Evolutionary conservation across 129 eudicot species (phyloP).

Genomic region (Chrysanthemum makinoi): DNA sequence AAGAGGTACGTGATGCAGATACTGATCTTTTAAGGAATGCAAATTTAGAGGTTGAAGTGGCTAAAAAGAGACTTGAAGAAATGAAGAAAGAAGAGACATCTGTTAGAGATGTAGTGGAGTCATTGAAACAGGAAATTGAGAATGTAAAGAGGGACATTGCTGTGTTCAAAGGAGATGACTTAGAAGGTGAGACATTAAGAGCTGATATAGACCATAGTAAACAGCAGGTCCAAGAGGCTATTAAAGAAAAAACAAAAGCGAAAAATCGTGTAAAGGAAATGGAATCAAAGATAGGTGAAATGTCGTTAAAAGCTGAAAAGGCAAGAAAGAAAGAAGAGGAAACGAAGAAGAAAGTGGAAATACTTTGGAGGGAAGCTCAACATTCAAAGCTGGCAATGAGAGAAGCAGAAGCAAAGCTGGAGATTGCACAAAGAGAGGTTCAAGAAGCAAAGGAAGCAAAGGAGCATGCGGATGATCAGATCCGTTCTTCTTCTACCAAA

Average conservation of each 20-base stretch:
- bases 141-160: slow-evolving; percentile 41
- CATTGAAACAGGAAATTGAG: slow-evolving; percentile 50
- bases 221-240: slow-evolving; percentile 39
- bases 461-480: slow-evolving; percentile 52
- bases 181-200: slow-evolving; percentile 38
- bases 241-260: slow-evolving; percentile 31
- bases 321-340: slow-evolving; percentile 52
- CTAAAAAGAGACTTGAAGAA: slow-evolving; percentile 46
- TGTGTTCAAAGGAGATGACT: slow-evolving; percentile 34
- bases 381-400: slow-evolving; percentile 30
- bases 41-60: slow-evolving; percentile 44
- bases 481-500: slow-evolving; percentile 29
- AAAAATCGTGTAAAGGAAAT: slow-evolving; percentile 31
- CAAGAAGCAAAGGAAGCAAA: slow-evolving; percentile 73
- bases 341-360: slow-evolving; percentile 35
- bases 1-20: slow-evolving; percentile 46
- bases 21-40: slow-evolving; percentile 28
- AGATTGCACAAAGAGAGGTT: slow-evolving; percentile 50
- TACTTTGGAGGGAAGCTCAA: slow-evolving; percentile 52
- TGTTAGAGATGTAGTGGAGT: slow-evolving; percentile 33
- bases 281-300: slow-evolving; percentile 34
- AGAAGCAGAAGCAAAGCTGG: slow-evolving; percentile 47
- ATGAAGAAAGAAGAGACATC: slow-evolving; percentile 43
- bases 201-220: slow-evolving; percentile 42
- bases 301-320: slow-evolving; percentile 43